Percentiles rank a stretch among this genome's conserved stretches.
Conservation (phyloP, 352 stramenopile genomes). For the Phytopythium ostracodes region DNA sequence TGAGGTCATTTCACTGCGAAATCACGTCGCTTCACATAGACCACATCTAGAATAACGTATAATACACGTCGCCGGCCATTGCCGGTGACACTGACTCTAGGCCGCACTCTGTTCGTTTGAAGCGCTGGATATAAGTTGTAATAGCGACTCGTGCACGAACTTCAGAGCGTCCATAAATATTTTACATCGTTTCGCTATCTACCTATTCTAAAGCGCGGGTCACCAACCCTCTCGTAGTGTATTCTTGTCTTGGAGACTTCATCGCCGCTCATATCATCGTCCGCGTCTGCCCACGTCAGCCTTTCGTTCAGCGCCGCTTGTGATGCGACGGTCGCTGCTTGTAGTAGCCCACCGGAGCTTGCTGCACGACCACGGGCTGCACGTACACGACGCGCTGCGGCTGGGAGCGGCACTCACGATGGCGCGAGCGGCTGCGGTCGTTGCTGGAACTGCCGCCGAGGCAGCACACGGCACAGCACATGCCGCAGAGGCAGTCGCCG, state of each 20-base stretch:
- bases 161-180: not conserved
- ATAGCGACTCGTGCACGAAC: too few species aligned
- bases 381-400: conserved; percentile 31
- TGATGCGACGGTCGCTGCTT: conserved; percentile 5
- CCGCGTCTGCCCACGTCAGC: not conserved
- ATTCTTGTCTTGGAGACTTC: not conserved
- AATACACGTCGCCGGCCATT: too few species aligned
- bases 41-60: too few species aligned
- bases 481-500: conserved; percentile 27
- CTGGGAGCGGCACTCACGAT: conserved; percentile 11
- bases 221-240: not conserved
- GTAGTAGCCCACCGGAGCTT: conserved; percentile 6
- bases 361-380: conserved; percentile 27
- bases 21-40: not conserved
- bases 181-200: not conserved
- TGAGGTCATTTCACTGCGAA: not conserved
- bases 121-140: too few species aligned
- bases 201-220: not conserved
- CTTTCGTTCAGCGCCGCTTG: conserved; percentile 3
- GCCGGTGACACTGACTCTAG: too few species aligned
- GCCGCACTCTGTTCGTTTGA: too few species aligned
- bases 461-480: conserved; percentile 24
- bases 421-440: conserved; percentile 12
- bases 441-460: conserved; percentile 13
- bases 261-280: not conserved